Evolutionary conservation across 108 stramenopile species (phyloP).

Genomic region (Skeletonema tropicum): DNA sequence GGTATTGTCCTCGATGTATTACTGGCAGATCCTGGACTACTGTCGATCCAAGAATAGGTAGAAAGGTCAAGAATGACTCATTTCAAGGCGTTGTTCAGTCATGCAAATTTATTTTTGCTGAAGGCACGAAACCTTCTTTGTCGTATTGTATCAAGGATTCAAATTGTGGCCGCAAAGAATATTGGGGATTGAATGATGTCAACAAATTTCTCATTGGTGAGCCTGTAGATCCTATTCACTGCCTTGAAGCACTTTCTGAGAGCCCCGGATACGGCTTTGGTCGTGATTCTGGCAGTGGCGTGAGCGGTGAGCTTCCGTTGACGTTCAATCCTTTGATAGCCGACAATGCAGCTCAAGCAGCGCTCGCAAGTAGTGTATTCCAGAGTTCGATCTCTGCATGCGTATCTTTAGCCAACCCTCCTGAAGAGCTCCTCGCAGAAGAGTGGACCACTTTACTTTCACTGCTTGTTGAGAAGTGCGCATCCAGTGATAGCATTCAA

Average conservation of each 20-base stretch:
- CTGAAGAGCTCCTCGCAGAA: constrained; percentile 62
- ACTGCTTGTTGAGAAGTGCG: constrained; percentile 77
- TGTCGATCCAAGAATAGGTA: constrained; percentile 82
- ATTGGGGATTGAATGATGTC: constrained; percentile 60
- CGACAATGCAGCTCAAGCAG: constrained; percentile 79
- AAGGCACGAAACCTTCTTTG: constrained; percentile 39
- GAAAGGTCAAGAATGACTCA: constrained; percentile 37
- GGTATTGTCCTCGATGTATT: constrained; percentile 88
- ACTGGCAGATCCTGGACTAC: constrained; percentile 77
- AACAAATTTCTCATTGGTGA: constrained; percentile 60
- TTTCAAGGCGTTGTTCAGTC: constrained; percentile 43
- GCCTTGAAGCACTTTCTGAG: constrained; percentile 75
- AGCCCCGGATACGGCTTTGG: constrained; percentile 79
- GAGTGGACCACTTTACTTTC: constrained; percentile 79
- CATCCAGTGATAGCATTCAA: constrained; percentile 75
- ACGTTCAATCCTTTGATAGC: constrained; percentile 74
- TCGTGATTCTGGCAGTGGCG: constrained; percentile 52
- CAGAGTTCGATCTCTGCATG: constrained; percentile 69
- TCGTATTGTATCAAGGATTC: constrained; percentile 57
- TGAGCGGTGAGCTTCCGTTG: constrained; percentile 72
- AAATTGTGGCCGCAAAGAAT: constrained; percentile 48
- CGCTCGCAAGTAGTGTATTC: constrained; percentile 72
- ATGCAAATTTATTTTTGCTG: constrained; percentile 37
- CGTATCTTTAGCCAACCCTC: constrained; percentile 59
- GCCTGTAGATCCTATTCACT: constrained; percentile 61